phyloP scores from a whole-genome alignment of 2,329 filamentous ascomycete genomes.

The Xylaria sp. region DNA sequence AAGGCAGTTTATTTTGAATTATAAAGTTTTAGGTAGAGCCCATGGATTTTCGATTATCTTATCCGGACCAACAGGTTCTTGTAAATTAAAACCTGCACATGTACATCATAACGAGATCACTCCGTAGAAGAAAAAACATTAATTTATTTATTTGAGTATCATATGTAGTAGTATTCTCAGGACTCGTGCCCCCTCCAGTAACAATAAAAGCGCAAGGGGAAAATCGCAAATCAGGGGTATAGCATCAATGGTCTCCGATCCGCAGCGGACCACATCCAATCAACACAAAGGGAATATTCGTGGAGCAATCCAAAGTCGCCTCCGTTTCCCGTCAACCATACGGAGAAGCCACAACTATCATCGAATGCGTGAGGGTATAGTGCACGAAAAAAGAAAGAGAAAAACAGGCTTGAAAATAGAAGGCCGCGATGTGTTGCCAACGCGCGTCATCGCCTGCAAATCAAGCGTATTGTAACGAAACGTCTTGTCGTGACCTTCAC shows the following conservation, averaged over 20 bases:
- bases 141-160: conserved; percentile 8
- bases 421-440: conserved; percentile 11
- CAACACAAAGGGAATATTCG: conserved; percentile 26
- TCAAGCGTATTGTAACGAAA: conserved; percentile 29
- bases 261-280: conserved; percentile 31
- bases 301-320: conserved; percentile 38
- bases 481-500: conserved; percentile 38
- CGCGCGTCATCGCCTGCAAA: conserved; percentile 30
- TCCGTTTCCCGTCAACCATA: conserved; percentile 27
- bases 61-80: background rate
- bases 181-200: background rate
- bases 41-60: background rate
- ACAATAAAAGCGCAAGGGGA: background rate
- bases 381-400: conserved; percentile 36
- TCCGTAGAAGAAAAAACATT: background rate
- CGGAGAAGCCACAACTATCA: conserved; percentile 26
- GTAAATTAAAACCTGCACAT: background rate
- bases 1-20: background rate
- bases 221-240: conserved; percentile 4
- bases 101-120: background rate
- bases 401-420: background rate
- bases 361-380: conserved; percentile 48
- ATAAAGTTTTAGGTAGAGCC: background rate
- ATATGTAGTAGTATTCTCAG: background rate
- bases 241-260: conserved; percentile 22